A percentile compares a stretch with the other conserved stretches of the same genome.
Conservation (phyloP, 495 filamentous ascomycete species). For the Gamarada debralockiae region DNA sequence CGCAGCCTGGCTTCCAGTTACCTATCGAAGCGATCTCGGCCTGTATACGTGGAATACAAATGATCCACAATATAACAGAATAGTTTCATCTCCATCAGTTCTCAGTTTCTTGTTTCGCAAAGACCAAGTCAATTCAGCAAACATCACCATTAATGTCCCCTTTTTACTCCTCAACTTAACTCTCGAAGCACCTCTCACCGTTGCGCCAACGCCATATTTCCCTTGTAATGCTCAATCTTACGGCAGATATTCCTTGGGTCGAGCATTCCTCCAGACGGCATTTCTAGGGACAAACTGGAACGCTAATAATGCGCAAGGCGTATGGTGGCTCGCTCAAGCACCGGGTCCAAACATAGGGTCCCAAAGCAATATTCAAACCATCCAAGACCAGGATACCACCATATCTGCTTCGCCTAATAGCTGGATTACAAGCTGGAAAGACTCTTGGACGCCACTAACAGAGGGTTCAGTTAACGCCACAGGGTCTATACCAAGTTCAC, state of each 20-base stretch:
- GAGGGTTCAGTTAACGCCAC: slow-evolving; percentile 10
- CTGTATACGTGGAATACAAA: slow-evolving; percentile 41
- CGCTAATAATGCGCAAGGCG: slow-evolving; percentile 22
- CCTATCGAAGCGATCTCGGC: slow-evolving; percentile 25
- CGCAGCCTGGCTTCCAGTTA: slow-evolving; percentile 37
- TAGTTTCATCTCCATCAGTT: slow-evolving; percentile 34
- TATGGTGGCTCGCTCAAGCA: slow-evolving; percentile 48
- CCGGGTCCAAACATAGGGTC: slow-evolving; percentile 38
- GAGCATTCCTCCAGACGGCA: slow-evolving; percentile 55
- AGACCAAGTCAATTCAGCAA: slow-evolving; percentile 18
- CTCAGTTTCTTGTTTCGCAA: slow-evolving; percentile 39
- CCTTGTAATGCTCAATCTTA: slow-evolving; percentile 24
- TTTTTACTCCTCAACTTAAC: slow-evolving; percentile 45
- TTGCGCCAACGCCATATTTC: slow-evolving; percentile 42
- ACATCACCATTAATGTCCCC: slow-evolving; percentile 44
- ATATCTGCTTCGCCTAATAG: slow-evolving; percentile 26
- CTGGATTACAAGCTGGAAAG: slow-evolving; percentile 34
- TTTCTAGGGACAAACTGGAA: slow-evolving; percentile 50
- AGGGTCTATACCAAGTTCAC: slow-evolving; percentile 12
- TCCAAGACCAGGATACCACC: slow-evolving; percentile 16
- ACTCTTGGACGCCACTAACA: slow-evolving; percentile 28
- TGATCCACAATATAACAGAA: slow-evolving; percentile 25
- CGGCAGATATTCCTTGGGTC: slow-evolving; percentile 38
- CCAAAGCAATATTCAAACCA: slow-evolving; percentile 16
- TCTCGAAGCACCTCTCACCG: slow-evolving; percentile 39